A percentile compares a stretch with the other conserved stretches of the same genome.
phyloP scores from a whole-genome alignment of 805 yeast genomes.

The Kodamaea lidongshanica region DNA sequence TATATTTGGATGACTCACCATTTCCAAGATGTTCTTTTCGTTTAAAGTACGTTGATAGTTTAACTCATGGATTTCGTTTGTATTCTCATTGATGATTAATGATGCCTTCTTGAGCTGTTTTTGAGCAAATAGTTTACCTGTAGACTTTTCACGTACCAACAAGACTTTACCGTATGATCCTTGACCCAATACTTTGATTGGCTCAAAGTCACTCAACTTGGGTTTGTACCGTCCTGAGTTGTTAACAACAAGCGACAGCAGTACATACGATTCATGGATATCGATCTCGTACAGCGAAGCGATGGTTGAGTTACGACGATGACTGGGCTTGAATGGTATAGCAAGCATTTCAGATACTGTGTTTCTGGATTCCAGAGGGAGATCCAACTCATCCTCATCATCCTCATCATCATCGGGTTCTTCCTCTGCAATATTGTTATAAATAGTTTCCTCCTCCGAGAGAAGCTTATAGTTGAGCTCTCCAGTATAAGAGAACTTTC shows the following conservation, averaged over 20 bases:
- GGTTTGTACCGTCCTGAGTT: slow-evolving; percentile 17
- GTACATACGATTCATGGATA: slow-evolving; percentile 26
- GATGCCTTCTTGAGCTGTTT: slow-evolving; percentile 38
- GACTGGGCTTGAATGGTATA: slow-evolving; percentile 12
- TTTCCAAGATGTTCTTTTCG: slow-evolving; percentile 36
- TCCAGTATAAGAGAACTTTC: slow-evolving; percentile 2
- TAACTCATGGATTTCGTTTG: slow-evolving; percentile 26
- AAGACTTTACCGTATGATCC: slow-evolving; percentile 42
- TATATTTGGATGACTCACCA: slow-evolving; percentile 39
- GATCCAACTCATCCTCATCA: slow-evolving; percentile 1
- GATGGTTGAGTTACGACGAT: slow-evolving; percentile 18
- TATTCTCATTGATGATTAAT: slow-evolving; percentile 26
- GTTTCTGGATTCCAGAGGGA: slow-evolving; percentile 10
- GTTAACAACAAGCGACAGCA: slow-evolving; percentile 17
- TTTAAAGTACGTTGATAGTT: slow-evolving; percentile 36
- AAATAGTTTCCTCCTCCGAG: slow-evolving; percentile 12
- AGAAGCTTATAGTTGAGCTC: slow-evolving; percentile 24
- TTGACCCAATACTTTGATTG: slow-evolving; percentile 38
- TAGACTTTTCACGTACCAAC: slow-evolving; percentile 31
- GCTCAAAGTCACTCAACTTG: slow-evolving; percentile 33
- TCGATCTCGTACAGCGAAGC: slow-evolving; percentile 33
- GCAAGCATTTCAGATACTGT: slow-evolving; percentile 15
- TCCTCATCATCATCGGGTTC: slow-evolving; percentile 1
- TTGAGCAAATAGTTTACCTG: slow-evolving; percentile 38
- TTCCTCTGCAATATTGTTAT: slow-evolving; percentile 10